phyloP scores from a whole-genome alignment of 371 early-diverging fungal genomes.

The Catenaria anguillulae region DNA sequence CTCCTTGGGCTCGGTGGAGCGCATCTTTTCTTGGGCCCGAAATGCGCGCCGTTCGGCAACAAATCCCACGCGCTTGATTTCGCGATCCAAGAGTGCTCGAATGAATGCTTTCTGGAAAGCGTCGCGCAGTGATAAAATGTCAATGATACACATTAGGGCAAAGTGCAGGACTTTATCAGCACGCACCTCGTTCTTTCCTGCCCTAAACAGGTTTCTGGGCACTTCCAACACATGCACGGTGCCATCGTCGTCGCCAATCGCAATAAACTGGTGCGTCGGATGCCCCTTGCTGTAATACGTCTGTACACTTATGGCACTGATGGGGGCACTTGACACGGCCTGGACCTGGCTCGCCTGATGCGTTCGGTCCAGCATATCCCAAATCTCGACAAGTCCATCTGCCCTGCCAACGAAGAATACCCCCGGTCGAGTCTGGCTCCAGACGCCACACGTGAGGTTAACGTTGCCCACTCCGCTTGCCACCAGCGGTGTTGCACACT shows the following conservation, averaged over 20 bases:
- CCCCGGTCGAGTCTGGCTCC: slow-evolving; percentile 40
- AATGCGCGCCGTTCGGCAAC: slow-evolving; percentile 20
- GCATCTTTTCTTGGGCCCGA: slow-evolving; percentile 15
- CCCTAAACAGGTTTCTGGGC: slow-evolving; percentile 25
- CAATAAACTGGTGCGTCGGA: slow-evolving; percentile 51
- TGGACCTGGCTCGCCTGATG: slow-evolving; percentile 14
- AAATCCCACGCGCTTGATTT: slow-evolving; percentile 25
- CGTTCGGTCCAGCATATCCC: slow-evolving; percentile 34
- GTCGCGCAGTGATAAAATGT: too few species aligned
- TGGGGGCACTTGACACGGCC: slow-evolving; percentile 24
- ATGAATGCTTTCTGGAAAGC: slow-evolving; percentile 29
- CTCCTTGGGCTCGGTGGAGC: slow-evolving; percentile 11
- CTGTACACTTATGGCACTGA: slow-evolving; percentile 25
- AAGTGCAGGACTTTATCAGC: not conserved
- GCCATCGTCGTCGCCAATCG: slow-evolving; percentile 47
- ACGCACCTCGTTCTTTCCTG: slow-evolving; percentile 31
- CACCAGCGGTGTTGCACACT: slow-evolving; percentile 21
- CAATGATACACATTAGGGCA: not conserved
- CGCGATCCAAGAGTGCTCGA: slow-evolving; percentile 32
- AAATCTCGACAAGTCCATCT: slow-evolving; percentile 35
- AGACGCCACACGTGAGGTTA: slow-evolving; percentile 25
- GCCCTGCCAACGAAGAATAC: slow-evolving; percentile 35
- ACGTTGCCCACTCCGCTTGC: slow-evolving; percentile 15
- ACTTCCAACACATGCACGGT: slow-evolving; percentile 43
- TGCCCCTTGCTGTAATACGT: slow-evolving; percentile 33